Base-by-base conservation (phyloP, 2,329 filamentous ascomycete genomes). In the Meredithiella fracta region DNA sequence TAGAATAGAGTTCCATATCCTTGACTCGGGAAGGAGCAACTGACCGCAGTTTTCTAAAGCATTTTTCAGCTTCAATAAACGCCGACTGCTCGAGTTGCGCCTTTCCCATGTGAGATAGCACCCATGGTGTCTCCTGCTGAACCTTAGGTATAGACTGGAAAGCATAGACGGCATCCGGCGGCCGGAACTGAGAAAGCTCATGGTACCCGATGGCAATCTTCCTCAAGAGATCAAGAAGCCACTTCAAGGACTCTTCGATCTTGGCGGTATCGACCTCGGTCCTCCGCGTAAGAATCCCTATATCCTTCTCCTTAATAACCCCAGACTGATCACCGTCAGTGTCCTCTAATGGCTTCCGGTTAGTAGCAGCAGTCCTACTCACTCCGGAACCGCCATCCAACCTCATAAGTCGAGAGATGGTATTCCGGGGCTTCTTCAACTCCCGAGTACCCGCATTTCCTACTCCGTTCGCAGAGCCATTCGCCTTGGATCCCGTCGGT, bases 1-100 rank as follows among this genome's bases (percentile, higher is more conserved):
- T 98, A 14, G 91, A 97, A 69, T 95, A 98, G 37, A 97, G 83
- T 66, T 98, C 92, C 90, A 97, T 96, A 64, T 96, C 90, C 65
- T 94, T 85, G 47, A 94, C 75, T 3, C 87, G 81, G 1, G 86
- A 86, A 1, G 91, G 91, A 11, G 86, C 83, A 62, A 92, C 75
- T 31, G 83, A 78, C 53, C 88, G 82, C 61, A 98, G 79, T 56
- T 82, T 81, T 58, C 81, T 76, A 67, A 95, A 98, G 63, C 83
- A 85, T 61, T 85, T 87, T 65, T 95, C 91, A 2, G 92, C 88
- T 60, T 95, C 87, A 1, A 74, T 72, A 65, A 97, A 96, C 61
- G 84, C 79, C 8, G 85, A 85, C 66, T 91, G 86, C 70, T 98
- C 92, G 66, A 94, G 95, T 65, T 94, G 80, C 17, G 90, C 88